Conservation (phyloP, 228 moss, liverwort and hornwort species). For the Sphagnum fallax region DNA sequence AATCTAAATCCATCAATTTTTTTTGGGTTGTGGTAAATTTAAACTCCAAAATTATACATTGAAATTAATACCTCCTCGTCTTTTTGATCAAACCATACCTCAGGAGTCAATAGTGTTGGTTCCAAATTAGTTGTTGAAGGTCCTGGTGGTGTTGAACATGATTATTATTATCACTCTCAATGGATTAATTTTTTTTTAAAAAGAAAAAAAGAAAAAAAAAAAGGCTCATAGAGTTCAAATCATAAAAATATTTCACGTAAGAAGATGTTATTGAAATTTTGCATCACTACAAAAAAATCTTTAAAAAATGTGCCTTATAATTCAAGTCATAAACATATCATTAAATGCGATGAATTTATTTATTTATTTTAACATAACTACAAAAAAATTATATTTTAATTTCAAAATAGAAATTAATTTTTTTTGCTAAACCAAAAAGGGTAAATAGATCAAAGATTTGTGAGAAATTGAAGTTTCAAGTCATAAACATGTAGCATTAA, state of each 20-base stretch:
- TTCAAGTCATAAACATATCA: no score
- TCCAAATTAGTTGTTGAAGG: slow-evolving; percentile 12
- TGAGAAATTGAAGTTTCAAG: no score
- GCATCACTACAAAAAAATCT: not conserved
- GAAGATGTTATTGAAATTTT: not conserved
- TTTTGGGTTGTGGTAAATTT: not conserved
- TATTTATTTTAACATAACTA: not conserved
- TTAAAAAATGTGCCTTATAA: no score
- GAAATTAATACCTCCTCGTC: slow-evolving; percentile 22
- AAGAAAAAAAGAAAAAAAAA: not conserved
- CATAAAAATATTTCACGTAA: not conserved
- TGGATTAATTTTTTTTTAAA: not conserved
- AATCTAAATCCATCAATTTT: not conserved
- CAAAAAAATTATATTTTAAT: not conserved
- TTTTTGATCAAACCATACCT: slow-evolving; percentile 48
- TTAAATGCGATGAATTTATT: no score
- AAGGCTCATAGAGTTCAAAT: not conserved
- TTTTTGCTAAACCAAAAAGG: no score
- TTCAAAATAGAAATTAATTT: not conserved
- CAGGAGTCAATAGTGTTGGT: slow-evolving; percentile 18
- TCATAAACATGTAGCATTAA: no score
- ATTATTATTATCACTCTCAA: not conserved
- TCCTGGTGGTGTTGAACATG: slow-evolving; percentile 11
- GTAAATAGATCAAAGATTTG: no score
- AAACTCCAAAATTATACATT: not conserved